phyloP scores from a whole-genome alignment of 352 stramenopile genomes.

The Phytophthora crassamura region DNA sequence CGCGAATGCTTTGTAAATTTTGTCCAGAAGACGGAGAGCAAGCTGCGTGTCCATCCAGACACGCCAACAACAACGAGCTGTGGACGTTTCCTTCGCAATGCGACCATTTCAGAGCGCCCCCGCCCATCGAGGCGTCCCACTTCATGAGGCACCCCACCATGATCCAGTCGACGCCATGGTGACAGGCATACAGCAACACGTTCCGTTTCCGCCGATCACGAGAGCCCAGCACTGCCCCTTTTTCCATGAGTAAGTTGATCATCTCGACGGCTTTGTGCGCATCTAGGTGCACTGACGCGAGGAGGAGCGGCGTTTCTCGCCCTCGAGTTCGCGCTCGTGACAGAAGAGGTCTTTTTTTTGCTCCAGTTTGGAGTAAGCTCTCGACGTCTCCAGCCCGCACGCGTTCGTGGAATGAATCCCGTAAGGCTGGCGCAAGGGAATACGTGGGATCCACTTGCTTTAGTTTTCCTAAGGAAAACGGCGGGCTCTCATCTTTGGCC shows the following conservation, averaged over 20 bases:
- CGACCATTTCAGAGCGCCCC: neutral
- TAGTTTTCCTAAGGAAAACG: no score
- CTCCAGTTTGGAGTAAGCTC: neutral
- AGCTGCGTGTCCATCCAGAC: neutral
- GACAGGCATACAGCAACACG: neutral
- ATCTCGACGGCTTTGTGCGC: neutral
- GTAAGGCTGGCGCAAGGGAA: neutral
- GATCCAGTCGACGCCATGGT: neutral
- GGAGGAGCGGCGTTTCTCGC: neutral
- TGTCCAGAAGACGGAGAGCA: neutral
- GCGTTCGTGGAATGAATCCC: neutral
- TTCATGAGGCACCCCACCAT: neutral
- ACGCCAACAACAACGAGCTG: neutral
- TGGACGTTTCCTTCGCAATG: neutral
- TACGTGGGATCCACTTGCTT: no score
- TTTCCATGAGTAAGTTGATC: neutral
- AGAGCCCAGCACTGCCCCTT: neutral
- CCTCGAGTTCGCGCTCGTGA: neutral
- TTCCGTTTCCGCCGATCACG: neutral
- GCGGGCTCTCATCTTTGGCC: no score
- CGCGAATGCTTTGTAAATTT: neutral
- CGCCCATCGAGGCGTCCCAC: neutral
- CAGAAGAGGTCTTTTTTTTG: neutral
- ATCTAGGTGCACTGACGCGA: neutral
- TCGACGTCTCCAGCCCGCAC: neutral